These are phyloP conservation scores for Candida albicans DNA, from an alignment of 1,139 yeast genomes.

Conservation along the genomic window DNA sequence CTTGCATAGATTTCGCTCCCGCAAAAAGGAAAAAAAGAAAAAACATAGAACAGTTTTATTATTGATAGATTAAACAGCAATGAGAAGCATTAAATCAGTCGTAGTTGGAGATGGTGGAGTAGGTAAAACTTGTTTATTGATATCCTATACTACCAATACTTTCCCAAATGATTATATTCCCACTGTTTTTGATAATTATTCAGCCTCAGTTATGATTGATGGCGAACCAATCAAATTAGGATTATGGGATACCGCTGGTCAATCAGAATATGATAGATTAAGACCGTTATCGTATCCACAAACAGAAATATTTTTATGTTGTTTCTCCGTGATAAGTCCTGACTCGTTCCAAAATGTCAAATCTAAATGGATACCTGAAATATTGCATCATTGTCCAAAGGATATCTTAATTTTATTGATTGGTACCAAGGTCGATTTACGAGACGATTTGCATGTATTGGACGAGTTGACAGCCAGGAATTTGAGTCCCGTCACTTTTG, in stretches of 20 bases:
- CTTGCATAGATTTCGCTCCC: too few species aligned
- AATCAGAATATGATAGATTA: slow-evolving; percentile 96
- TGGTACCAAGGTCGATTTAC: slow-evolving; percentile 84
- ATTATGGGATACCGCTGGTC: slow-evolving; percentile 96
- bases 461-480: slow-evolving; percentile 70
- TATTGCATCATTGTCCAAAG: slow-evolving; percentile 92
- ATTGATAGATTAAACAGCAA: slow-evolving; percentile 18
- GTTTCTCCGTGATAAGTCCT: slow-evolving; percentile 94
- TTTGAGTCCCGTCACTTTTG: slow-evolving; percentile 57
- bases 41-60: too few species aligned
- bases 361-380: slow-evolving; percentile 98
- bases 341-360: slow-evolving; percentile 97
- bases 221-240: slow-evolving; percentile 98
- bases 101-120: slow-evolving; percentile 99
- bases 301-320: slow-evolving; percentile 92
- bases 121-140: slow-evolving; percentile 87
- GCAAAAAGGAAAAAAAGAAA: too few species aligned
- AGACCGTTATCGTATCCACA: slow-evolving; percentile 97
- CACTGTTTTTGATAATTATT: slow-evolving; percentile 93
- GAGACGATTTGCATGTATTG: slow-evolving; percentile 76
- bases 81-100: slow-evolving; percentile 93
- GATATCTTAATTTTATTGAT: slow-evolving; percentile 75
- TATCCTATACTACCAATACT: slow-evolving; percentile 84
- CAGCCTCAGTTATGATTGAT: slow-evolving; percentile 97
- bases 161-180: slow-evolving; percentile 91